Evolutionary conservation across 2,329 filamentous ascomycete species (phyloP), one percentile per base, ranked within the genome.

Genomic region (Lecanicillium sp.): DNA sequence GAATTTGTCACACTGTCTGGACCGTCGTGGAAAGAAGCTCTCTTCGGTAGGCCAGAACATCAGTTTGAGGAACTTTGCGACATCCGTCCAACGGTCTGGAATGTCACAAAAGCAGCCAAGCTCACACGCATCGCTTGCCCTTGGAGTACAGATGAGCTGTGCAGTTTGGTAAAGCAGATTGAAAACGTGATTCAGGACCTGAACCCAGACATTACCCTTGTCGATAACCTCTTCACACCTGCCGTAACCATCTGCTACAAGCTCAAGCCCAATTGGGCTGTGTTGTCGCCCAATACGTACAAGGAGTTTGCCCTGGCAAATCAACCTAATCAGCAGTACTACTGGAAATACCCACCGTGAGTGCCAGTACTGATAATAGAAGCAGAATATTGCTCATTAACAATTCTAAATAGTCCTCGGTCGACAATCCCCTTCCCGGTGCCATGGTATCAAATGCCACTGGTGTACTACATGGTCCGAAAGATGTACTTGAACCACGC

Each of bases 141-240:
- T 1, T 46, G 33, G 33, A 44, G 33, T 5, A 27, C 35, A 0
- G 30, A 29, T 11, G 32, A 46, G 32, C 33, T 44, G 12, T 38
- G 33, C 14, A 7, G 28, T 4, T 17, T 42, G 11, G 40, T 37
- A 5, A 31, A 19, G 11, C 32, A 44, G 14, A 39, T 44, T 3
- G 36, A 34, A n/a, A 22, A 28, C 1, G 14, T 42, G 14, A 33
- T 44, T 4, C 22, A 37, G 10, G 14, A 44, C n/a, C 20, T 44
- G 12, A n/a, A 17, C 5, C 39, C 44, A 5, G 42, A 44, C 13
- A 3, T 46, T 7, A 33, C 37, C 2, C 22, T 46, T 17, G 39
- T 44, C 2, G 39, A 46, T 4, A 44, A 46, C 30, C 39, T 44
- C 14, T 42, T 46, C 17, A 42, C 42, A 0, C 42, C 44, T 3